Conservation (phyloP, 2,329 filamentous ascomycete genomes). For the Phialophora verrucosa region DNA sequence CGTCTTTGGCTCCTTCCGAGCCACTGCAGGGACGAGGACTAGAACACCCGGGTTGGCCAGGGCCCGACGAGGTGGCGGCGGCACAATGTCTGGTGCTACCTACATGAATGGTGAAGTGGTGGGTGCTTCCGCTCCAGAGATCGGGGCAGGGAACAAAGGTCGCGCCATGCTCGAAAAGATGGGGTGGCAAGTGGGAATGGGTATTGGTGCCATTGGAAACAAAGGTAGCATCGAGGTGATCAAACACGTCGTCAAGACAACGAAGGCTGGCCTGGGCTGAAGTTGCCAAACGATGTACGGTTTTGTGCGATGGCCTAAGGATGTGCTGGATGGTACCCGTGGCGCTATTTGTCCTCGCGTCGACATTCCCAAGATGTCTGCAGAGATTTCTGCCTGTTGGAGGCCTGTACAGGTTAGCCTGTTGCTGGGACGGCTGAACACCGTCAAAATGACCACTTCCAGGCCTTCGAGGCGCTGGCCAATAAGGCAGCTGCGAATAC, state of each 20-base stretch:
- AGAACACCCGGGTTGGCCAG: constrained; percentile 36
- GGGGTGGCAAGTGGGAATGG: constrained; percentile 90
- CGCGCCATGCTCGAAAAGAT: constrained; percentile 92
- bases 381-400: background rate
- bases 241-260: constrained; percentile 82
- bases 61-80: constrained; percentile 46
- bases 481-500: constrained; percentile 21
- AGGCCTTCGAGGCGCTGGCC: background rate
- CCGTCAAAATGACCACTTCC: background rate
- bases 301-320: background rate
- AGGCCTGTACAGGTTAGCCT: background rate
- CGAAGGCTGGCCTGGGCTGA: constrained; percentile 78
- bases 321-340: background rate
- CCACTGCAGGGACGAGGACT: constrained; percentile 14
- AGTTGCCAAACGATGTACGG: background rate
- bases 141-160: constrained; percentile 82
- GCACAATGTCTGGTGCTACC: constrained; percentile 55
- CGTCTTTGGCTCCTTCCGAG: constrained; percentile 21
- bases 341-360: background rate
- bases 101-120: constrained; percentile 88
- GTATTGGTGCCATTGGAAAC: constrained; percentile 79
- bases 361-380: background rate
- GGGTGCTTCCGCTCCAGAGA: constrained; percentile 80
- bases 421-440: background rate
- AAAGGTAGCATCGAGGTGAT: constrained; percentile 89